Evolutionary conservation across 306 rosid genomes (phyloP), one percentile per base, ranked within the genome.

Genomic region (Rosa chinensis): DNA sequence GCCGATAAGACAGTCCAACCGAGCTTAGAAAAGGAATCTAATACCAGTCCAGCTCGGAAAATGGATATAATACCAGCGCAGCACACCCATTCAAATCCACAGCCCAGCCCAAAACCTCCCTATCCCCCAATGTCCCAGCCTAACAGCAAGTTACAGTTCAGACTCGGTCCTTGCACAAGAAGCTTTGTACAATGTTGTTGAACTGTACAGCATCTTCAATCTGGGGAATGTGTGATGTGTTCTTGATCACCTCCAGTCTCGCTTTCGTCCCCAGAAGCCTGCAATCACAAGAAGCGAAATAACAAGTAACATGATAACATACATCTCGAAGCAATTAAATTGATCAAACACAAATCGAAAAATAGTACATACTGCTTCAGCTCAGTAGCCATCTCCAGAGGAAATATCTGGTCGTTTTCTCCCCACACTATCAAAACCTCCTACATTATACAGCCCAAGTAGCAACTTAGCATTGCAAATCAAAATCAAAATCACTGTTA

Each of bases 391-490:
- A 91, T 81, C 73, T 83, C 84, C 66, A 92, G 56, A 0, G 96
- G 99, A 89, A 92, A 92, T 77, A 95, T 80, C 50, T 59, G 78
- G 77, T 95, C 99, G 25, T 81, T 83, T 14, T 92, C 94, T 45
- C 99, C 99, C 99, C 97, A 92, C 32, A 95, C 28, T 40, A 92
- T 73, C 78, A 95, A 82, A 56, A 91, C 98, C 82, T 92, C 98
- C 97, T 92, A 82, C 8, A 16, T 7, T 14, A 28, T 25, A 25
- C 12, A 11, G 6, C 32, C 18, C 23, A 23, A 42, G 2, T 53
- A 6, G 4, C 32, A 43, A 43, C 10, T 61, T 12, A 53, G 42
- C 8, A 72, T 20, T 64, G 43, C 43, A 64, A 64, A 35, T 64
- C 10, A 63, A 63, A 63, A 5, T 28, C 3, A 12, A 11, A 11